Base-by-base conservation (phyloP, 495 filamentous ascomycete species). In the Lasiosphaeria miniovina region DNA sequence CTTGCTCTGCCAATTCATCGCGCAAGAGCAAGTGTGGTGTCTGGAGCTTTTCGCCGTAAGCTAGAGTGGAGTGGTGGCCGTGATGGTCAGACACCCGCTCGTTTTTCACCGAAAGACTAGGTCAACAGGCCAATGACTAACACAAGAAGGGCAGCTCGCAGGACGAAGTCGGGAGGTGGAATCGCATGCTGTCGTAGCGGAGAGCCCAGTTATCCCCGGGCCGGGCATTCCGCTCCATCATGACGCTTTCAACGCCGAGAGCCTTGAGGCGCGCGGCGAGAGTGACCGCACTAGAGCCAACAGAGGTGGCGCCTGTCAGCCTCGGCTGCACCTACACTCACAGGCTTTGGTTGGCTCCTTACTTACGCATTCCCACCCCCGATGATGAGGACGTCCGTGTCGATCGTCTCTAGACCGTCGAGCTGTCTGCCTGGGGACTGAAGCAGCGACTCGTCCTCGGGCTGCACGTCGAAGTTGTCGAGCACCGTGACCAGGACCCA, bases 181-280 rank as follows among this genome's bases (percentile, higher is more conserved):
- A 70, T 35, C 53, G 57, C 45, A 75, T 17, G 49, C 49, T 64
- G 49, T 75, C 71, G 55, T 75, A 75, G 0, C 73, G 68, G 7
- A 59, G 38, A 10, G 56, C 57, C 73, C 73, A 75, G 64, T 68
- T 75, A 54, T 75, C 73, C 2, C 73, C 73, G 6, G 66, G 59
- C 6, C 58, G 38, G 9, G 66, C 55, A 49, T 75, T 74, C 3
- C 60, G 55, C 7, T 75, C 73, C 6, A 66, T 33, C 36, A 75
- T 65, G 36, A 75, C 40, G 40, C 63, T 66, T 33, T 71, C 71
- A 2, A 75, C 70, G 7, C 66, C 70, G 7, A 75, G 36, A 4
- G 70, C 65, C 38, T 74, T 72, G 45, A 75, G 67, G 4, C 71
- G 71, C 3, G 68, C 71, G 8, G 71, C 66, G 3, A 69, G 54